phyloP scores from a whole-genome alignment of 2,329 filamentous ascomycete genomes.

The Trichoderma breve region DNA sequence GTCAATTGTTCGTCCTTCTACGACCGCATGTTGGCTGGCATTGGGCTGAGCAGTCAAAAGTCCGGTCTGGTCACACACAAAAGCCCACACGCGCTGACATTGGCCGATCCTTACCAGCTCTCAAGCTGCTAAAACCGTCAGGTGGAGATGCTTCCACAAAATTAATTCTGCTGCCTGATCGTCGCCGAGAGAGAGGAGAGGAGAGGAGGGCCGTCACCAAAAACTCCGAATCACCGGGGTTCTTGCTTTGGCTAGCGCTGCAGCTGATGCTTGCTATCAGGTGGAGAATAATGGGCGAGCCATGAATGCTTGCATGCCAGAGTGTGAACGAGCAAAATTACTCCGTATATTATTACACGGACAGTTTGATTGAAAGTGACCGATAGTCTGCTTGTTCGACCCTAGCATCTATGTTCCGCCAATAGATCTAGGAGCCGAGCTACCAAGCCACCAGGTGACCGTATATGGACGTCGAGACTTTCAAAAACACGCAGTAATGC shows the following conservation, averaged over 20 bases:
- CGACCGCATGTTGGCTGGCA: background rate
- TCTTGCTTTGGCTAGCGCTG: background rate
- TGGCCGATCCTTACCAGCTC: background rate
- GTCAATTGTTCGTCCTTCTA: background rate
- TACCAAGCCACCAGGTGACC: background rate
- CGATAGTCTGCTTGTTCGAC: background rate
- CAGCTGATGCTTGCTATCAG: constrained; percentile 1
- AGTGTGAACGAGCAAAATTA: background rate
- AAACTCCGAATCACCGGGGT: constrained; percentile 10
- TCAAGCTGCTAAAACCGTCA: background rate
- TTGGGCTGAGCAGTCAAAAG: background rate
- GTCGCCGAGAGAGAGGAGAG: background rate
- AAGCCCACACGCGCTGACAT: background rate
- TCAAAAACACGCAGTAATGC: background rate
- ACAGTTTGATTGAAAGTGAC: background rate
- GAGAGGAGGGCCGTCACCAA: constrained; percentile 7
- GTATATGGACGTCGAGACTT: background rate
- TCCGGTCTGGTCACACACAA: background rate
- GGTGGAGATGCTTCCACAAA: constrained; percentile 20
- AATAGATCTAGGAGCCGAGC: background rate
- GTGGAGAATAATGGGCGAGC: background rate
- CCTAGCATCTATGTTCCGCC: background rate
- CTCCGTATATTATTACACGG: background rate
- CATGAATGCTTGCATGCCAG: background rate
- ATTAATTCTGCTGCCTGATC: constrained; percentile 25